Conservation (phyloP, 257 asterid species). For the Scutellaria minor region DNA sequence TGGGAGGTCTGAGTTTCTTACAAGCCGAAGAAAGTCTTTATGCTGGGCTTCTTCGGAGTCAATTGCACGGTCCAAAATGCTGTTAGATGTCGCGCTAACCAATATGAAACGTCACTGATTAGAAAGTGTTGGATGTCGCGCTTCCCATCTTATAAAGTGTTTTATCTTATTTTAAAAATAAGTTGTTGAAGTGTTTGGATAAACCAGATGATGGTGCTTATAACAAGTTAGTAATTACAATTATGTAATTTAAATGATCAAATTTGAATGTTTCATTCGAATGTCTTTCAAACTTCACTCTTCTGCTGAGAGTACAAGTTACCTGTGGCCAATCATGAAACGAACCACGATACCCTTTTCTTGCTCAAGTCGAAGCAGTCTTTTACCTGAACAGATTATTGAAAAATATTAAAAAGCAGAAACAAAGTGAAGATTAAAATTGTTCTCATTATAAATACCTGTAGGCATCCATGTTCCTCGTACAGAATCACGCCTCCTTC, state of each 20-base stretch:
- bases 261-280: too few species aligned
- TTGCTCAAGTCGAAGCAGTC: conserved; percentile 59
- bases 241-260: too few species aligned
- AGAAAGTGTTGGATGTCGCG: too few species aligned
- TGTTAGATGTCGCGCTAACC: conserved; percentile 65
- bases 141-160: too few species aligned
- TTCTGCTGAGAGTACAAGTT: too few species aligned
- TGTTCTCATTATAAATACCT: conserved; percentile 39
- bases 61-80: conserved; percentile 77
- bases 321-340: conserved; percentile 93
- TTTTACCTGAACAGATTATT: conserved; percentile 49
- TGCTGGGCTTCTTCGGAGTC: conserved; percentile 74
- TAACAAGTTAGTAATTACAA: too few species aligned
- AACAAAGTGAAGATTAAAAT: not conserved
- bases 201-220: too few species aligned
- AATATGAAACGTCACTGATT: not conserved
- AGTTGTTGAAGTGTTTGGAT: too few species aligned
- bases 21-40: conserved; percentile 72
- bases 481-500: conserved; percentile 85
- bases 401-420: not conserved
- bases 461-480: conserved; percentile 92
- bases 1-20: conserved; percentile 36
- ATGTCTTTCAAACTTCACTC: too few species aligned
- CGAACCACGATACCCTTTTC: conserved; percentile 85
- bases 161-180: too few species aligned